Evolutionary conservation across 2,329 filamentous ascomycete genomes (phyloP).

Genomic region (Endoconidiophora laricicola): DNA sequence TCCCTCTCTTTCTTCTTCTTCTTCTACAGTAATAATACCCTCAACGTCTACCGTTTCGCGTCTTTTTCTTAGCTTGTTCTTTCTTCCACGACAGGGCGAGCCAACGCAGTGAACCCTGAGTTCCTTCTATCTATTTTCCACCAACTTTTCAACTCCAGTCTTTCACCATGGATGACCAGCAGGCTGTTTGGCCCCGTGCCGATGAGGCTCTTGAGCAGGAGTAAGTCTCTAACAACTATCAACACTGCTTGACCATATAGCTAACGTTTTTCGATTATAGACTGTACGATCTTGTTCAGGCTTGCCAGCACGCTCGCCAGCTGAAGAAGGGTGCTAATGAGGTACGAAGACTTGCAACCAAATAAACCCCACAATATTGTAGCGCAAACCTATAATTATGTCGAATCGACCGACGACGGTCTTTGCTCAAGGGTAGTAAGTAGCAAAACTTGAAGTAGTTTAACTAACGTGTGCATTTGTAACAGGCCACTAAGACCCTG

Average conservation of each 20-base stretch:
- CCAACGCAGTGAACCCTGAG: slow-evolving; percentile 45
- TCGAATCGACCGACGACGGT: too few relatives aligned
- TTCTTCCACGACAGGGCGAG: slow-evolving; percentile 31
- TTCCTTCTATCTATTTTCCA: slow-evolving; percentile 18
- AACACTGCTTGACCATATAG: not conserved
- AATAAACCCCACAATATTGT: slow-evolving; percentile 7
- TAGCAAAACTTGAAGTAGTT: too few relatives aligned
- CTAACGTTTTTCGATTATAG: not conserved
- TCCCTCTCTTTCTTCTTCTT: slow-evolving; percentile 8
- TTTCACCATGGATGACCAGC: slow-evolving; percentile 9
- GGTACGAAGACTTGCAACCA: slow-evolving; percentile 17
- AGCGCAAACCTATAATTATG: not conserved
- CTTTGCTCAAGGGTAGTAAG: too few relatives aligned
- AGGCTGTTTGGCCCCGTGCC: slow-evolving; percentile 51
- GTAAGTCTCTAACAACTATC: slow-evolving; percentile 11
- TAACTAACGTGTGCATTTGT: not conserved
- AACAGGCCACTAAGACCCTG: slow-evolving; percentile 58
- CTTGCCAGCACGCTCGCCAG: slow-evolving; percentile 52
- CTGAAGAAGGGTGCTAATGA: slow-evolving; percentile 84
- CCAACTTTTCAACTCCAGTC: not conserved
- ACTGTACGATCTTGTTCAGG: slow-evolving; percentile 67
- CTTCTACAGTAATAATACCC: slow-evolving; percentile 4
- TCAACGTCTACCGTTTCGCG: slow-evolving; percentile 10
- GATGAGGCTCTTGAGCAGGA: slow-evolving; percentile 61
- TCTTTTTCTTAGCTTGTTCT: slow-evolving; percentile 11